These are phyloP conservation scores for Pythium phragmitis DNA, from an alignment of 352 stramenopile genomes.

Conservation along the genomic window DNA sequence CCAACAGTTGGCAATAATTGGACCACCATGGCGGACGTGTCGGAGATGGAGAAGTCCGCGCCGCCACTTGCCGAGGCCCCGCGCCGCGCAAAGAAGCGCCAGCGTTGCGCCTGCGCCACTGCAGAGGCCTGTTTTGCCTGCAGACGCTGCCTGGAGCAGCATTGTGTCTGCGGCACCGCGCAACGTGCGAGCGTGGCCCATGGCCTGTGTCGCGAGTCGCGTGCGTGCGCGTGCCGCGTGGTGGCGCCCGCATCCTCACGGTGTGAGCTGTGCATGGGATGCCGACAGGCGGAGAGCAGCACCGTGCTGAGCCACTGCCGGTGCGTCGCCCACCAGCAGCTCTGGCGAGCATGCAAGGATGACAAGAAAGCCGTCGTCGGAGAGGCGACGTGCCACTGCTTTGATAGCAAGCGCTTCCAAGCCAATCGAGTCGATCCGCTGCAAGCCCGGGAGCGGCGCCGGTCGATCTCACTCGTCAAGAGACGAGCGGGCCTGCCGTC, in stretches of 20 bases:
- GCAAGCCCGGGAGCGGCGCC: constrained; percentile 2
- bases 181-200: constrained; percentile 13
- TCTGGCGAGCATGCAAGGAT: background rate
- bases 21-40: background rate
- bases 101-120: constrained; percentile 45
- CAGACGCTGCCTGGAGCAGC: constrained; percentile 52
- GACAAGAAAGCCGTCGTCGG: constrained; percentile 1
- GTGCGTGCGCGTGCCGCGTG: constrained; percentile 54
- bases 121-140: constrained; percentile 54
- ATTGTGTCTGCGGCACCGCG: constrained; percentile 48
- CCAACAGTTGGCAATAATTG: constrained; percentile 7
- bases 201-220: constrained; percentile 54
- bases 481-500: constrained; percentile 15
- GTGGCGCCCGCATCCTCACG: constrained; percentile 28
- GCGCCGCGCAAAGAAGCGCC: constrained; percentile 20
- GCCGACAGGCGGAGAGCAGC: constrained; percentile 27
- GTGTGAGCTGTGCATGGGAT: constrained; percentile 61
- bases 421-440: background rate
- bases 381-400: constrained; percentile 8
- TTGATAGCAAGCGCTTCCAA: background rate
- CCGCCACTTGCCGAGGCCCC: background rate
- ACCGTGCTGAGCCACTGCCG: constrained; percentile 49
- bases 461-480: background rate
- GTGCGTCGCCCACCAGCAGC: constrained; percentile 46
- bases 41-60: background rate